Evolutionary conservation across 2,329 filamentous ascomycete genomes (phyloP).

Genomic region (Sordariomycetes sp.): DNA sequence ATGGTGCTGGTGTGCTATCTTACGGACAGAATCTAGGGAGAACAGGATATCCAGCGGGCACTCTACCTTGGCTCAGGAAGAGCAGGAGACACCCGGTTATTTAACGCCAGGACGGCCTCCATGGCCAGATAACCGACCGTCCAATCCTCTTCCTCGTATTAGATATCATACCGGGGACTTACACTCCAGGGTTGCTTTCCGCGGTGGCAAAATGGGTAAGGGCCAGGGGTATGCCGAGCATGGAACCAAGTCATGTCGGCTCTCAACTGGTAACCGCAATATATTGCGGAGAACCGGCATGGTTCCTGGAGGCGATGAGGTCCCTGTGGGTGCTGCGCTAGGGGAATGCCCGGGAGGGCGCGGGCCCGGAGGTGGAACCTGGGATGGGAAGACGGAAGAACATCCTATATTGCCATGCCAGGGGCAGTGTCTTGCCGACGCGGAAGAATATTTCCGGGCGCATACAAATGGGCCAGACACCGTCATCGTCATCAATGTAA

Average conservation of each 20-base stretch:
- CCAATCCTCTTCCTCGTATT: conserved; percentile 1
- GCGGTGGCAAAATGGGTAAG: conserved; percentile 1
- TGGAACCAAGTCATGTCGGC: not conserved
- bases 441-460: no score
- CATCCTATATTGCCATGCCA: not conserved
- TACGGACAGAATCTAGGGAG: not conserved
- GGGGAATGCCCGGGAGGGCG: not conserved
- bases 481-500: not conserved
- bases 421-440: no score
- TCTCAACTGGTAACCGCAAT: conserved; percentile 1
- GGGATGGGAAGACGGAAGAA: not conserved
- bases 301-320: not conserved
- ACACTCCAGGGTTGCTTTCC: not conserved
- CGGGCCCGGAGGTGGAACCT: not conserved
- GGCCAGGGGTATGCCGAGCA: not conserved
- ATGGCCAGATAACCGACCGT: not conserved
- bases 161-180: not conserved
- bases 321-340: not conserved
- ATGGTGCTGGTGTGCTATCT: conserved; percentile 5
- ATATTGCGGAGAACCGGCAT: conserved; percentile 1
- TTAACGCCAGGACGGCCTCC: not conserved
- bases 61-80: not conserved
- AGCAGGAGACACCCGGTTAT: not conserved
- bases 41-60: not conserved
- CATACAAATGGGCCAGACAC: no score